Conservation (phyloP, 1,284 basidiomycete genomes). For the Clitocybe nebularis region DNA sequence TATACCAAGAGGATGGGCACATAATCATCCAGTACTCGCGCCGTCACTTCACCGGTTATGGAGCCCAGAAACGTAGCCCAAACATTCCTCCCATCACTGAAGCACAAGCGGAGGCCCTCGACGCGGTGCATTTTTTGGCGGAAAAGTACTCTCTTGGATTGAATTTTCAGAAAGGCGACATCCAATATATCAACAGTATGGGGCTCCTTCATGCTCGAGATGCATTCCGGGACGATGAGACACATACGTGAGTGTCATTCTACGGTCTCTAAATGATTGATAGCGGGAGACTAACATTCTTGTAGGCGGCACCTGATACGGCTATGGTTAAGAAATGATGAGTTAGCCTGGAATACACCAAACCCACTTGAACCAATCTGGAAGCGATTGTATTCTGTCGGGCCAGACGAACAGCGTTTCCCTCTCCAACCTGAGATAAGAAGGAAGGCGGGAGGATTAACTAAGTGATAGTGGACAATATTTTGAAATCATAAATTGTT, state of each 20-base stretch:
- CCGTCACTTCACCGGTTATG: constrained; percentile 40
- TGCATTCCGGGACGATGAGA: constrained; percentile 36
- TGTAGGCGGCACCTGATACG: constrained; percentile 26
- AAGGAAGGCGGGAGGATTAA: constrained; percentile 26
- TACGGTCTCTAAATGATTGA: constrained; percentile 2
- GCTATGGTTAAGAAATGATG: constrained; percentile 33
- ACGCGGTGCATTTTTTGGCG: constrained; percentile 41
- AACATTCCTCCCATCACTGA: constrained; percentile 44
- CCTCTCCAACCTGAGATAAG: constrained; percentile 30
- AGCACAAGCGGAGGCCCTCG: constrained; percentile 46
- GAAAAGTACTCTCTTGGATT: constrained; percentile 41
- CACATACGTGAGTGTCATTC: constrained; percentile 32
- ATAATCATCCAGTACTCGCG: constrained; percentile 45
- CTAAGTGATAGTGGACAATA: constrained; percentile 20
- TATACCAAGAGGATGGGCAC: constrained; percentile 36
- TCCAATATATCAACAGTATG: constrained; percentile 47
- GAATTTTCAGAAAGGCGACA: constrained; percentile 47
- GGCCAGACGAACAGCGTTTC: constrained; percentile 28
- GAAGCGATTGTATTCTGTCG: constrained; percentile 26
- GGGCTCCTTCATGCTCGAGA: constrained; percentile 43
- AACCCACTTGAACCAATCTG: constrained; percentile 26
- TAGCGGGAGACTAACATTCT: constrained; percentile 5
- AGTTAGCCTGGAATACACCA: constrained; percentile 31
- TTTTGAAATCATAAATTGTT: neutral
- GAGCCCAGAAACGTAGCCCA: constrained; percentile 25